These are phyloP conservation scores for Yamadazyma blattariae DNA, from an alignment of 1,139 yeast species.

Conservation along the genomic window DNA sequence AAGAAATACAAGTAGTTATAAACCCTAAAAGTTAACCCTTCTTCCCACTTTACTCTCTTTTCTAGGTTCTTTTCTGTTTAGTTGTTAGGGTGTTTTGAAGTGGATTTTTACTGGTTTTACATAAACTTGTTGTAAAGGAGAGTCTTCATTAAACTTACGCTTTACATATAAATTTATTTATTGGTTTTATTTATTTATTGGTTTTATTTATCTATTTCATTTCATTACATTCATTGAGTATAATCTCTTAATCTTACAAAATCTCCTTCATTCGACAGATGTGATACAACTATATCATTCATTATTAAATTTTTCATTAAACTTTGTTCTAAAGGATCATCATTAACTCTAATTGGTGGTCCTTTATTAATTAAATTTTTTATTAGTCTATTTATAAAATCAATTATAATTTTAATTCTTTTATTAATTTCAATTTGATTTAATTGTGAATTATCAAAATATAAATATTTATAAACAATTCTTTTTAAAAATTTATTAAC, in stretches of 20 bases:
- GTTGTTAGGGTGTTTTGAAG: no score
- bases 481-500: slow-evolving; percentile 3
- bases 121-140: no score
- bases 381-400: slow-evolving; percentile 8
- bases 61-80: no score
- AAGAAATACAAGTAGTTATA: no score
- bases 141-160: no score
- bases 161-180: no score
- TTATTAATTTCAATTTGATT: slow-evolving; percentile 4
- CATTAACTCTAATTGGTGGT: slow-evolving; percentile 16
- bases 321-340: slow-evolving; percentile 12
- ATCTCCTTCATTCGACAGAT: slow-evolving; percentile 9
- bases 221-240: no score
- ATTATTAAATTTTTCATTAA: slow-evolving; percentile 17
- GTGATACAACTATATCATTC: slow-evolving; percentile 15
- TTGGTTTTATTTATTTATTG: no score
- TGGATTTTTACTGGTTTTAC: no score
- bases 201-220: no score
- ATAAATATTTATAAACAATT: slow-evolving; percentile 6
- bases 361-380: slow-evolving; percentile 10
- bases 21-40: no score
- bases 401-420: slow-evolving; percentile 4
- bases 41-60: no score
- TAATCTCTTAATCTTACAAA: slow-evolving; percentile 7
- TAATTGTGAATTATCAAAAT: slow-evolving; percentile 4